Base-by-base conservation (phyloP, 163 green algal species). In the Scenedesmus sp. region DNA sequence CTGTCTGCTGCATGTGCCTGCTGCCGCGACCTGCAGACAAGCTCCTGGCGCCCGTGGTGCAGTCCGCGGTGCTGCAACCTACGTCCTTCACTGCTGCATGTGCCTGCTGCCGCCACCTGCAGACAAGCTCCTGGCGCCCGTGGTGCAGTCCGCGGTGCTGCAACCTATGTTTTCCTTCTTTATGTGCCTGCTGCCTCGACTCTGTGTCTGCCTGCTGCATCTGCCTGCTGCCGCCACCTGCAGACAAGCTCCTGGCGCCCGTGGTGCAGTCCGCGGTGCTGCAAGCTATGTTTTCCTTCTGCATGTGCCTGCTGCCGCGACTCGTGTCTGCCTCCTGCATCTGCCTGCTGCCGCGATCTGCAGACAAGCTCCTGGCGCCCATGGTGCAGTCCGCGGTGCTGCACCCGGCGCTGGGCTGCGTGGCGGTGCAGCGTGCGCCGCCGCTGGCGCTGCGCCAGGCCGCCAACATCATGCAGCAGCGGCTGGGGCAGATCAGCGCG, bases 321-420 rank as follows among this genome's bases (percentile, higher is more conserved):
- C n/a, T 76, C n/a, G 65, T n/a, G 35, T 15, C 35, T 46, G 33
- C 33, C 26, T 49, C n/a, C n/a, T 20, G 3, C 0, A 10, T 49
- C 12, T 49, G 0, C 13, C 33, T 10, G 7, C 72, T 49, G n/a
- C 33, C 13, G n/a, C n/a, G n/a, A n/a, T n/a, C n/a, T 80, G 33
- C 83, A 89, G 89, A 83, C 70, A 89, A 86, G 68, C 70, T 93
- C 37, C 81, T 94, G 56, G 89, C 86, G 13, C 87, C 91, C 0
- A 51, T 86, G 26, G 83, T 93, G 20, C 22, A 79, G 40, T 56
- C 78, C 6, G 89, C 94, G 80, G 59, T 85, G 43, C 82, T 96
- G 85, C 94, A 96, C 88, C 91, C 85, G n/a, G 76, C 40, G 0
- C 91, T 95, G 49, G 92, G 61, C 37, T 88, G 85, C 15, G 92